Conservation (phyloP, 805 yeast species). For the Pichia cephalocereana region DNA sequence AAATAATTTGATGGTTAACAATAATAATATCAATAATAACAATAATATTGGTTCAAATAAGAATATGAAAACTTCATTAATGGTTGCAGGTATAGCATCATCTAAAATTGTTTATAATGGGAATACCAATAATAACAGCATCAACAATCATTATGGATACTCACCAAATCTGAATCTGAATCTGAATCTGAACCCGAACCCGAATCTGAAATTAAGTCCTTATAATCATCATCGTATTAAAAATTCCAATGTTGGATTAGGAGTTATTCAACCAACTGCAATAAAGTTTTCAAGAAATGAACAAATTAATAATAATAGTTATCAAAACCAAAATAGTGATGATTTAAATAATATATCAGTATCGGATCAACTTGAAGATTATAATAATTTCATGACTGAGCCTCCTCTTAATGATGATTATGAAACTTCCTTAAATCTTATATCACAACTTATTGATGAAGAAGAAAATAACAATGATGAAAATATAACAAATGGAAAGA, state of each 20-base stretch:
- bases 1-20: too few relatives aligned
- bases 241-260: too few relatives aligned
- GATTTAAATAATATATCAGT: background rate
- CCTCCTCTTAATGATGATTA: background rate
- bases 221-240: too few relatives aligned
- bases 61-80: constrained; percentile 1
- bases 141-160: background rate
- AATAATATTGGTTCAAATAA: background rate
- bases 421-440: background rate
- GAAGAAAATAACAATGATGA: background rate
- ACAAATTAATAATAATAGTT: background rate
- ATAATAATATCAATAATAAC: background rate
- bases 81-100: constrained; percentile 6
- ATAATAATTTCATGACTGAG: background rate
- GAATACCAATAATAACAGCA: background rate
- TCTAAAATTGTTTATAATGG: background rate
- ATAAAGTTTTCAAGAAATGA: background rate
- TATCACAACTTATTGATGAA: background rate
- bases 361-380: constrained; percentile 4
- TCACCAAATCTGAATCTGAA: background rate
- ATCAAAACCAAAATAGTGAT: background rate
- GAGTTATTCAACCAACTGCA: background rate
- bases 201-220: too few relatives aligned
- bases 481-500: too few relatives aligned
- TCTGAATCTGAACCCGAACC: too few relatives aligned